Evolutionary conservation across 352 stramenopile genomes (phyloP), one percentile per base, ranked within the genome.

Genomic region (Globisporangium echinulatum): DNA sequence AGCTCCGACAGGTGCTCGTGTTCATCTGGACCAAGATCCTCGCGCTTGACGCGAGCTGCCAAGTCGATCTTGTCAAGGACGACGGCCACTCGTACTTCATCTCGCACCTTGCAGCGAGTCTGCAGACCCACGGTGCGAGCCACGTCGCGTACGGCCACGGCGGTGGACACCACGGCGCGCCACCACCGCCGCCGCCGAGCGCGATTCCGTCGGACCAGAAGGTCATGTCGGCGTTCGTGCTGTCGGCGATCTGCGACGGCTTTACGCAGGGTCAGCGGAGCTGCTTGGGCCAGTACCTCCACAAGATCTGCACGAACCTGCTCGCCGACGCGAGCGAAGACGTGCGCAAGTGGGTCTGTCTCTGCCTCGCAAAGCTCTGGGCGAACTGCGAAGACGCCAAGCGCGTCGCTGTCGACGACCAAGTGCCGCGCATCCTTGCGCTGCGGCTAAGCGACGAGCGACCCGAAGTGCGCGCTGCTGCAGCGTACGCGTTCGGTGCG

Each of bases 41-140:
- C 5, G 85, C 84, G 17, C 92, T 99, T 49, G 97, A 99, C 65
- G 70, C 82, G n/a, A 98, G 90, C 49, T 99, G 95, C 63, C 85
- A 98, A 67, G 76, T 90, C 19, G 97, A 99, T 66, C 76, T 99
- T 19, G 92, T 99, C 3, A 98, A 98, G 67, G 96, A 99, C 51
- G 86, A 97, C 54, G 91, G 94, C 5, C 81, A 98, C 60, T 77
- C 83, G 46, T 98, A 98, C 70, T 99, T 99, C 66, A 96, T 99
- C 64, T 86, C 85, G 37, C 94, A 98, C 63, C 70, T 99, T 6
- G 77, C 79, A 42, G 76, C 80, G 46, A 79, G 78, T 37, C 64
- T 94, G 8, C 75, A 91, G 62, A 74, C 77, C 8, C 42, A 74
- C 58, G 55, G 49, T 11, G 39, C 60, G 15, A 56, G 54, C 36